Base-by-base conservation (phyloP, 257 asterid genomes). In the Phtheirospermum japonicum region DNA sequence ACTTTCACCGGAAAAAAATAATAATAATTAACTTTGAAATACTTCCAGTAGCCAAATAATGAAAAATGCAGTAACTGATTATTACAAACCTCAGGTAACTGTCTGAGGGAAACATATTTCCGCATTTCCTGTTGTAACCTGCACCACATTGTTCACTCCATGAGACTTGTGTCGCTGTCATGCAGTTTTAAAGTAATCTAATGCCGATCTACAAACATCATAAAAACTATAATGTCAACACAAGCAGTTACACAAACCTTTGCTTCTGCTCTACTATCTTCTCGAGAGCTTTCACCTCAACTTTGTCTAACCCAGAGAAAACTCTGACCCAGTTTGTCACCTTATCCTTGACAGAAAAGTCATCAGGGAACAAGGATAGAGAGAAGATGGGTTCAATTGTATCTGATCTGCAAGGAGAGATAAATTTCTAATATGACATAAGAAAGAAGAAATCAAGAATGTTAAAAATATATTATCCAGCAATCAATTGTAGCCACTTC, bases 81-180 rank as follows among this genome's bases (percentile, higher is more conserved):
- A 40, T 48, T 59, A 39, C 76, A 67, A 55, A 93, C 99, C 99
- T 89, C 89, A 49, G 83, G 68, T 74, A 67, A 64, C 71, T 80
- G 89, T 77, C 85, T 78, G 61, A 93, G 79, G 53, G 94, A 82
- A 62, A 93, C 82, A 73, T 90, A 90, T 78, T 76, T 84, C 76
- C 70, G 95, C 95, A 90, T 80, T 83, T 93, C 99, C 59, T 80
- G 95, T 71, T 87, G 99, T 51, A 87, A 79, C 86, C 99, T 93
- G 84, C 73, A 77, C 60, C 71, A 68, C 40, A 59, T 50, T 54
- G 28, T 49, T 54, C 48, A 59, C 63, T 64, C 64, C 28, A 37
- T 57, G 61, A 63, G 58, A 45, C 57, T 46, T 46, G 58, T 18
- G 61, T 12, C 9, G 3, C 34, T 8, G 14, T 48, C 66, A 62